Conservation (phyloP, 176 grass and related monocot species). For the Stipa capillata region DNA sequence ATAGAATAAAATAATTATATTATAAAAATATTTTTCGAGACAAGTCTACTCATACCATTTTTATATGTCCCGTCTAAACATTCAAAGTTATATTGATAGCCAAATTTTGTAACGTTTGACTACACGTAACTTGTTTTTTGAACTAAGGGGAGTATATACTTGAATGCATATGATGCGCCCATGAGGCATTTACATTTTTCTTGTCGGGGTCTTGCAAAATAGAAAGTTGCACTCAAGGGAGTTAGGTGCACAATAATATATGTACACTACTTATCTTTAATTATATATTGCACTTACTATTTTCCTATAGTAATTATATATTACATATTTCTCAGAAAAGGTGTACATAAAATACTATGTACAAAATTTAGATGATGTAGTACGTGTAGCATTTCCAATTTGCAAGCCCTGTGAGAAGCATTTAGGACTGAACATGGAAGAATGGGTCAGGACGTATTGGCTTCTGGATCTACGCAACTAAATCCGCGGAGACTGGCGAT, state of each 20-base stretch:
- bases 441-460: too few relatives aligned
- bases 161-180: neutral
- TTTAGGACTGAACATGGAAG: neutral
- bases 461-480: too few relatives aligned
- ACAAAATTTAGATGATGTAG: too few relatives aligned
- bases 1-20: too few relatives aligned
- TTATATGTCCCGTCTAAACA: too few relatives aligned
- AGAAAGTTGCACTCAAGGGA: neutral
- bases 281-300: neutral
- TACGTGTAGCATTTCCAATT: neutral
- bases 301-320: neutral
- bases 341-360: neutral
- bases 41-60: too few relatives aligned
- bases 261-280: neutral
- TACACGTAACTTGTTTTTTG: too few relatives aligned
- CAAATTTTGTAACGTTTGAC: too few relatives aligned
- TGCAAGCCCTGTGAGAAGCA: neutral
- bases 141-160: too few relatives aligned
- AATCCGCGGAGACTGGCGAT: too few relatives aligned
- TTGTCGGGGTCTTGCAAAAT: neutral
- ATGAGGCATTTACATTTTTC: neutral
- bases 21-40: too few relatives aligned
- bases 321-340: neutral
- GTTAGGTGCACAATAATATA: neutral
- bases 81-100: too few relatives aligned